phyloP scores from a whole-genome alignment of 352 stramenopile genomes.

The Thraustotheca clavata region DNA sequence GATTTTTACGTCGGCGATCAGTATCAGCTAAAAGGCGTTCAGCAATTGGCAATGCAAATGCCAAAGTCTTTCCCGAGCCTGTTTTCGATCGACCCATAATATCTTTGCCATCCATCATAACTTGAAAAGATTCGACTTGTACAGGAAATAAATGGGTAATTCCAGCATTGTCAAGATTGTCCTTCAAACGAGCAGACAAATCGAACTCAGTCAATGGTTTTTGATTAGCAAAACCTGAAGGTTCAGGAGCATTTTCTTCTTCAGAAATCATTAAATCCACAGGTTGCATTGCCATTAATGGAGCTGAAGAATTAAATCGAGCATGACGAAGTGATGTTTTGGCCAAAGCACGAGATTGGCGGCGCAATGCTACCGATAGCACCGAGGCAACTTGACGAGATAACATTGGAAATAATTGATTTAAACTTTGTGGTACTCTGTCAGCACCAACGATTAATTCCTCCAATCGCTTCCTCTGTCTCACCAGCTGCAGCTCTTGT shows the following conservation, averaged over 20 bases:
- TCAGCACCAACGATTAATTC: no score
- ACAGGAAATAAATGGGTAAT: constrained; percentile 81
- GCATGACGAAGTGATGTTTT: not conserved
- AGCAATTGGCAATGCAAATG: constrained; percentile 67
- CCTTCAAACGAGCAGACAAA: constrained; percentile 42
- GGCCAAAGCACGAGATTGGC: not conserved
- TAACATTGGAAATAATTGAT: no score
- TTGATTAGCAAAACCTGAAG: constrained; percentile 57
- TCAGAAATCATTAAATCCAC: not conserved
- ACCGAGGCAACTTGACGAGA: constrained; percentile 9
- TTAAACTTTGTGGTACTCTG: no score
- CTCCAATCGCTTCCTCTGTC: no score
- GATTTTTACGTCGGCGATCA: constrained; percentile 31
- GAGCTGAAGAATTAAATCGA: not conserved
- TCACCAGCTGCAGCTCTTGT: no score
- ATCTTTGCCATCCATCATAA: constrained; percentile 72
- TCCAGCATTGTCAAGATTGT: constrained; percentile 47
- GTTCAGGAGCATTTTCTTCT: constrained; percentile 24
- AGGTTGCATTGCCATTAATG: not conserved
- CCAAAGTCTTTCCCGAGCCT: constrained; percentile 72
- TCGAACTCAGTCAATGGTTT: constrained; percentile 61
- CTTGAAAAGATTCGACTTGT: constrained; percentile 70
- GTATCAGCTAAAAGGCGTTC: constrained; percentile 46
- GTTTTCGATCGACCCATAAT: constrained; percentile 81
- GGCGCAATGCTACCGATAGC: constrained; percentile 5